Conservation (phyloP, 345 rosid genomes). For the Angophora floribunda region DNA sequence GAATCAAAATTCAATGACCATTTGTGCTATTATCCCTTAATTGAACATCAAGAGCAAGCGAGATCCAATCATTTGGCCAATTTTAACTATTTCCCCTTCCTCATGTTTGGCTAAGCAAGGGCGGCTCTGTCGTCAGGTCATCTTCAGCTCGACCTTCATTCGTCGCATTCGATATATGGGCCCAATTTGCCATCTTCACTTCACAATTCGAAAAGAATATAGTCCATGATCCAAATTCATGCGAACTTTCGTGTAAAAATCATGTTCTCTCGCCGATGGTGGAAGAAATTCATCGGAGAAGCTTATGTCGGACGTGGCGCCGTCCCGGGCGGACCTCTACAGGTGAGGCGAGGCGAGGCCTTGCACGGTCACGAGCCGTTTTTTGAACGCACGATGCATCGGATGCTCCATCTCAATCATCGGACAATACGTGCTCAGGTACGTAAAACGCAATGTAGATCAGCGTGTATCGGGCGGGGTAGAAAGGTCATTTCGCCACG, state of each 20-base stretch:
- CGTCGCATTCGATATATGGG: neutral
- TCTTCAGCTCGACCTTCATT: neutral
- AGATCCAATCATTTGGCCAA: neutral
- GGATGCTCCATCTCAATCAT: neutral
- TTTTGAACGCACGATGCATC: neutral
- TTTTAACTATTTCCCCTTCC: neutral
- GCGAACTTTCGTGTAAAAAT: neutral
- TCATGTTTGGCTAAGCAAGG: neutral
- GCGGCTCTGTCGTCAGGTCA: neutral
- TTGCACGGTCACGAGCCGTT: neutral
- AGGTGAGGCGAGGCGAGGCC: neutral
- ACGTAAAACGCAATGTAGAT: neutral
- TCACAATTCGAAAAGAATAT: too few species aligned
- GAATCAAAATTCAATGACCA: neutral
- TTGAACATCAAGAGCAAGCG: neutral
- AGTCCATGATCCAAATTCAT: neutral
- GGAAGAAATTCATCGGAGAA: neutral
- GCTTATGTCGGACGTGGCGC: neutral
- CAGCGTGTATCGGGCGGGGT: neutral
- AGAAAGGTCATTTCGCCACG: neutral
- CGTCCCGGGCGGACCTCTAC: too few species aligned
- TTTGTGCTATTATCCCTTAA: neutral
- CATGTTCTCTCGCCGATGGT: neutral
- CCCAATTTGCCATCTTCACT: neutral
- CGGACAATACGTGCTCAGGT: neutral